phyloP scores from a whole-genome alignment of 139 green algal genomes.

The Chlorella sp. region DNA sequence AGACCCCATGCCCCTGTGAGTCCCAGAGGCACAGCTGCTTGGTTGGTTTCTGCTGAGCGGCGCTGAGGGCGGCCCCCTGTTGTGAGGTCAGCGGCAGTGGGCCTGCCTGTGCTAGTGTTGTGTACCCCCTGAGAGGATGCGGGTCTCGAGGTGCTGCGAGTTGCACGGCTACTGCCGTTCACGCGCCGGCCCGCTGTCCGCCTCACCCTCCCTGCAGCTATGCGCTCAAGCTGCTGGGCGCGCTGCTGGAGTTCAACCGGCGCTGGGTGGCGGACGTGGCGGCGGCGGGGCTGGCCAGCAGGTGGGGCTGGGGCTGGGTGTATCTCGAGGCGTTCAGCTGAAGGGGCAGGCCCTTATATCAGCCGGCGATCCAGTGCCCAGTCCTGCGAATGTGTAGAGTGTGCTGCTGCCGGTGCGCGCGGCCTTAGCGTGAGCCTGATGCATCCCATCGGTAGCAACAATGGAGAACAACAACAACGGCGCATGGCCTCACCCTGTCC shows the following conservation, averaged over 20 bases:
- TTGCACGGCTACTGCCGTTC: too few relatives aligned
- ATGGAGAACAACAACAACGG: too few relatives aligned
- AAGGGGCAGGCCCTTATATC: too few relatives aligned
- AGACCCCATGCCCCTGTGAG: slow-evolving; percentile 85
- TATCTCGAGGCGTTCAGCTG: background rate
- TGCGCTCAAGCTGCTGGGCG: slow-evolving; percentile 83
- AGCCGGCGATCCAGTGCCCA: too few relatives aligned
- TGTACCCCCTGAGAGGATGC: background rate
- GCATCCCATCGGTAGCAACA: too few relatives aligned
- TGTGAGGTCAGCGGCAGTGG: background rate
- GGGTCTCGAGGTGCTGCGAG: too few relatives aligned
- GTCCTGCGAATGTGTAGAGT: too few relatives aligned
- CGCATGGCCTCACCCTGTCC: background rate
- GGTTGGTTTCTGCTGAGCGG: too few relatives aligned
- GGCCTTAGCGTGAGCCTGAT: too few relatives aligned
- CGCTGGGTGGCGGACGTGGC: slow-evolving; percentile 8
- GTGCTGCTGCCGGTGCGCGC: too few relatives aligned
- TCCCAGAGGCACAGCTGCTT: too few relatives aligned
- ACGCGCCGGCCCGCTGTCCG: too few relatives aligned
- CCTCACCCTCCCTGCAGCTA: slow-evolving; percentile 62
- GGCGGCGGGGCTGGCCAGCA: slow-evolving; percentile 3
- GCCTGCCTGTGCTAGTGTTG: background rate
- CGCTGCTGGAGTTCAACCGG: slow-evolving; percentile 49
- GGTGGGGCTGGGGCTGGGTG: background rate
- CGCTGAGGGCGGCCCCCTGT: background rate